Evolutionary conservation across 2,329 filamentous ascomycete species (phyloP).

Genomic region (Fusarium irregulare): DNA sequence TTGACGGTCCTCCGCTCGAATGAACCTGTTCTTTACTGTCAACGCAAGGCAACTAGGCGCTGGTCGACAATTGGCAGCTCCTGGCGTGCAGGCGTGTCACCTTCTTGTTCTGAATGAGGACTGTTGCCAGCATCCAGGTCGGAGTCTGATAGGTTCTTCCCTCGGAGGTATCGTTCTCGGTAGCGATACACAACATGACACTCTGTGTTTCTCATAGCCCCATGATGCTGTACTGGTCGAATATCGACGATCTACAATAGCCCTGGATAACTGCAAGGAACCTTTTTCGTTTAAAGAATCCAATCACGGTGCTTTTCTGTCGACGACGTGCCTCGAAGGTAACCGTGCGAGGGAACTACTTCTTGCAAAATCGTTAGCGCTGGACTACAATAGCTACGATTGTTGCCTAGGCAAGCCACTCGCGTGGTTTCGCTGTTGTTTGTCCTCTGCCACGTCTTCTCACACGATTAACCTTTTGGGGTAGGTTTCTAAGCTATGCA

Average conservation of each 20-base stretch:
- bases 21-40: constrained; percentile 13
- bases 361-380: background rate
- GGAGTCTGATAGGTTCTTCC: background rate
- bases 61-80: constrained; percentile 30
- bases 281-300: background rate
- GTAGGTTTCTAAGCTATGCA: background rate
- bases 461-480: background rate
- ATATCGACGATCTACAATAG: background rate
- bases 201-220: background rate
- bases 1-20: constrained; percentile 36
- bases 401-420: background rate
- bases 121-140: background rate
- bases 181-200: background rate
- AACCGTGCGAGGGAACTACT: background rate
- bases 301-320: no score
- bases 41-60: constrained; percentile 27
- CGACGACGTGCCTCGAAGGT: background rate
- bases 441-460: background rate
- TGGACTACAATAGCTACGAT: background rate
- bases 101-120: constrained; percentile 1
- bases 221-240: background rate
- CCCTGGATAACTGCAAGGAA: background rate
- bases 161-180: background rate
- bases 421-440: background rate
- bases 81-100: constrained; percentile 29